Evolutionary conservation across 2,329 filamentous ascomycete species (phyloP).

Genomic region (Xylariales sp.): DNA sequence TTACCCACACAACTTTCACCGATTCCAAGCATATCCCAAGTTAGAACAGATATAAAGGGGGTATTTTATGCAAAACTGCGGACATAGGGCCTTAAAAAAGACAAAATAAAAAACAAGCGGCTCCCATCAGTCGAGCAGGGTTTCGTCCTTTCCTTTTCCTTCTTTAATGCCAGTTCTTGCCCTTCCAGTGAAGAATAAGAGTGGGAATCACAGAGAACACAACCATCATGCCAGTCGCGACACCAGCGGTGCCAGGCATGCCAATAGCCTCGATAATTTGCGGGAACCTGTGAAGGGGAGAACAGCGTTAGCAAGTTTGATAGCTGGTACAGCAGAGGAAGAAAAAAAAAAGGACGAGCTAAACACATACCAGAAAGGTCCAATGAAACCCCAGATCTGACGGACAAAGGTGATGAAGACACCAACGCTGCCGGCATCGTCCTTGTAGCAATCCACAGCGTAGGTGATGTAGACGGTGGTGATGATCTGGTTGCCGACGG

Average conservation of each 20-base stretch:
- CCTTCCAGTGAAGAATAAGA: conserved; percentile 13
- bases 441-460: conserved; percentile 51
- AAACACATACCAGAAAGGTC: conserved; percentile 25
- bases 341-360: not conserved
- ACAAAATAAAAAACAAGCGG: not conserved
- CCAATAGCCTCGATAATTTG: conserved; percentile 31
- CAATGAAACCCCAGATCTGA: conserved; percentile 49
- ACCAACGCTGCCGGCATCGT: conserved; percentile 48
- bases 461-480: conserved; percentile 59
- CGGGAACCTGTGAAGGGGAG: conserved; percentile 31
- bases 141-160: not conserved
- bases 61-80: too few relatives aligned
- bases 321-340: too few relatives aligned
- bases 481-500: conserved; percentile 55
- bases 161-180: conserved; percentile 7
- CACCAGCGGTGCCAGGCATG: conserved; percentile 26
- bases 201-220: conserved; percentile 12
- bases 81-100: not conserved
- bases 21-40: too few relatives aligned
- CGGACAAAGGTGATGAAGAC: conserved; percentile 55
- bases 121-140: not conserved
- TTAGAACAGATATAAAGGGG: too few relatives aligned
- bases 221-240: conserved; percentile 30
- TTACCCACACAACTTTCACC: too few relatives aligned
- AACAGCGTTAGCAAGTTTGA: conserved; percentile 21